phyloP scores from a whole-genome alignment of 176 grass and related monocot genomes.

The Zoysia japonica region DNA sequence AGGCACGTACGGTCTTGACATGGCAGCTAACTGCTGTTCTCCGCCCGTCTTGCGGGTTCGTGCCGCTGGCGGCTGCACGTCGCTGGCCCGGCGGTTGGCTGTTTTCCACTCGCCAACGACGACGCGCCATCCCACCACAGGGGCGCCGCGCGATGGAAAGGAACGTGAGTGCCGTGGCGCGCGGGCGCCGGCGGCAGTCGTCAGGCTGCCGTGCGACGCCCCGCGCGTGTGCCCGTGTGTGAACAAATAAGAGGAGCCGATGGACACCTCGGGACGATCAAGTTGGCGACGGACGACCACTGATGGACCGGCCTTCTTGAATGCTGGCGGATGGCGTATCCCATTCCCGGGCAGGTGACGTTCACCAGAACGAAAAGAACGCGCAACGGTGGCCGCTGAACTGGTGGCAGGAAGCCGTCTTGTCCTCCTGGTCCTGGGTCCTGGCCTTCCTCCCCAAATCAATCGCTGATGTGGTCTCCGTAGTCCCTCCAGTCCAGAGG shows the following conservation, averaged over 20 bases:
- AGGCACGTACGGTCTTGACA: background rate
- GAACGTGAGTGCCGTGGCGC: background rate
- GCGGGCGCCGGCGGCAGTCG: background rate
- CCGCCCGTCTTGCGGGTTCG: too few relatives aligned
- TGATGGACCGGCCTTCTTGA: background rate
- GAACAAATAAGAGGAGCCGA: background rate
- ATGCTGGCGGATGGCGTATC: background rate
- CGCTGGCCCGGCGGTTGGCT: constrained; percentile 3
- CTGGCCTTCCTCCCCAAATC: background rate
- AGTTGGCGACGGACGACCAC: background rate
- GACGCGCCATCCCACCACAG: too few relatives aligned
- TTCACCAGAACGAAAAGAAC: background rate
- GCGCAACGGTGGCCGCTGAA: background rate
- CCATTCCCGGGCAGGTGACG: background rate
- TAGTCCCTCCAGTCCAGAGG: too few relatives aligned
- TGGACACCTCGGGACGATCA: background rate
- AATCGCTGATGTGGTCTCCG: too few relatives aligned
- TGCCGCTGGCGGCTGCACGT: background rate
- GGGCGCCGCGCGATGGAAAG: background rate
- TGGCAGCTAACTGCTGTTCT: background rate
- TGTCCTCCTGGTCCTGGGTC: background rate
- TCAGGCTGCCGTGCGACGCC: too few relatives aligned
- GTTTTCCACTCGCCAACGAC: background rate
- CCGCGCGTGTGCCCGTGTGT: background rate
- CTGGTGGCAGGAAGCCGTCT: background rate